Conservation (phyloP, 495 filamentous ascomycete species). For the Filosporella fistucella region DNA sequence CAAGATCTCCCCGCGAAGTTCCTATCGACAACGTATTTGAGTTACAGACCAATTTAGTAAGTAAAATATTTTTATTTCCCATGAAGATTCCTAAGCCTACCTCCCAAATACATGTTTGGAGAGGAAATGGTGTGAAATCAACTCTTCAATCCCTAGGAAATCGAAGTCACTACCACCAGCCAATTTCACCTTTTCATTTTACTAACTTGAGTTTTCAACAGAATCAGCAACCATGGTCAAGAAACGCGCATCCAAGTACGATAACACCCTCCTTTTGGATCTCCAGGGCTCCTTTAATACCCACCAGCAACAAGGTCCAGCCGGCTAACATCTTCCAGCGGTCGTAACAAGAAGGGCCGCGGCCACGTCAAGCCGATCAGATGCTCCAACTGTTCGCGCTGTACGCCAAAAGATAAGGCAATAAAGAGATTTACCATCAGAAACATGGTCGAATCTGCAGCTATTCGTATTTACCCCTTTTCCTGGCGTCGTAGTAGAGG, state of each 20-base stretch:
- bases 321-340: conserved; percentile 47
- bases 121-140: no score
- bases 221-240: conserved; percentile 94
- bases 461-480: conserved; percentile 81
- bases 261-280: conserved; percentile 4
- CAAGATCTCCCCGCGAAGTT: no score
- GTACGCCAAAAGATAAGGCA: conserved; percentile 99
- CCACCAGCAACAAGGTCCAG: background rate
- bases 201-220: background rate
- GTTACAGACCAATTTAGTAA: no score
- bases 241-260: conserved; percentile 98
- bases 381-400: conserved; percentile 99
- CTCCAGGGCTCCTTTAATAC: background rate
- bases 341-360: conserved; percentile 99
- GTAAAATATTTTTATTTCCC: no score
- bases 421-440: conserved; percentile 99
- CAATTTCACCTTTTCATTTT: no score
- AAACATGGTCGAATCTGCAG: conserved; percentile 99
- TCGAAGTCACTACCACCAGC: no score
- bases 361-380: conserved; percentile 95
- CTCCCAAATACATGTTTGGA: no score
- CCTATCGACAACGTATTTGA: no score
- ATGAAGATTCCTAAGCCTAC: no score
- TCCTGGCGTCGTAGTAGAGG: background rate
- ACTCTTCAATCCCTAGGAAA: no score